Evolutionary conservation across 108 stramenopile species (phyloP).

Genomic region (Nitzschia sp.): DNA sequence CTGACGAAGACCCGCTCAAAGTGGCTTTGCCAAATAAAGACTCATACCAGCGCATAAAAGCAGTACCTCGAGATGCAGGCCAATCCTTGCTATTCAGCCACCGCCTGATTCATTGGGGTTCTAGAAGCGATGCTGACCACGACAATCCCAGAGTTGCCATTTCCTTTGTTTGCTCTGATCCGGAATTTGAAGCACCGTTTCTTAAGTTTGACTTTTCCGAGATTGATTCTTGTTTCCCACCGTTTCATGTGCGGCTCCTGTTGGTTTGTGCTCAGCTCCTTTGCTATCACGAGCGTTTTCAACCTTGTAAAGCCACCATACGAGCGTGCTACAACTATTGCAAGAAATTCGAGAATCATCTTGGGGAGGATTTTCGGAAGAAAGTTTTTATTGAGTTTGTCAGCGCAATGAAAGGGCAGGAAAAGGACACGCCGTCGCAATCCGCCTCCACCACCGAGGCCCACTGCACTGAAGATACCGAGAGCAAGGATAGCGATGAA

Average conservation of each 20-base stretch:
- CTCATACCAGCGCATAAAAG: conserved; percentile 74
- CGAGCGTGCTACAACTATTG: conserved; percentile 67
- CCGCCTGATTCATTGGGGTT: conserved; percentile 81
- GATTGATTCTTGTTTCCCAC: conserved; percentile 22
- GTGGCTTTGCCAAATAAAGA: conserved; percentile 62
- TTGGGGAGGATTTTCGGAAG: conserved; percentile 63
- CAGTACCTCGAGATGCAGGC: conserved; percentile 62
- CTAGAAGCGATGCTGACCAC: conserved; percentile 33
- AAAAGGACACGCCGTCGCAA: neutral
- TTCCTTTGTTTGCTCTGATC: conserved; percentile 73
- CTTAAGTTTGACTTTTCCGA: conserved; percentile 4
- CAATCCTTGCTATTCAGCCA: conserved; percentile 70
- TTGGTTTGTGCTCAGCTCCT: conserved; percentile 75
- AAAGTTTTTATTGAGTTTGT: conserved; percentile 77
- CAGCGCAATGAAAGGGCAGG: conserved; percentile 72
- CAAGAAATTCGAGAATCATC: conserved; percentile 51
- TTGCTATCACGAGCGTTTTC: conserved; percentile 78
- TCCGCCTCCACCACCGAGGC: neutral
- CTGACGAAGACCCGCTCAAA: conserved; percentile 49
- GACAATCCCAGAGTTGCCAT: conserved; percentile 60
- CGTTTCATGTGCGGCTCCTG: conserved; percentile 68
- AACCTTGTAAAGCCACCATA: conserved; percentile 40
- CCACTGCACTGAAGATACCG: conserved; percentile 16
- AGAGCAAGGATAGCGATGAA: conserved; percentile 53
- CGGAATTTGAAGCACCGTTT: conserved; percentile 60